phyloP scores from a whole-genome alignment of 768 basidiomycete genomes.

The Agaricus sinodeliciosus region DNA sequence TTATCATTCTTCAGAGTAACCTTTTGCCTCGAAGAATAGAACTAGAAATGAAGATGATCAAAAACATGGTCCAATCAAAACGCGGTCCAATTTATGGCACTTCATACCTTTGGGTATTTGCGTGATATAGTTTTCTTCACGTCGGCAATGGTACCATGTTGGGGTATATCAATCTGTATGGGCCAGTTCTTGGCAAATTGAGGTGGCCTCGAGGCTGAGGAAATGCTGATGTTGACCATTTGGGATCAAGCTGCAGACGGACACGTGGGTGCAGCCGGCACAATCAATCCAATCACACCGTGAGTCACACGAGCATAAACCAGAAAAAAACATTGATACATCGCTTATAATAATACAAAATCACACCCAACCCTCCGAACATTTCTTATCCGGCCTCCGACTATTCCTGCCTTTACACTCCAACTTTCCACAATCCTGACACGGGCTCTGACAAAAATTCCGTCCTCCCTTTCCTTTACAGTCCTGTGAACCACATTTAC shows the following conservation, averaged over 20 bases:
- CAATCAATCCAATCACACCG: too few species aligned
- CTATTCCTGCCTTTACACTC: slow-evolving; percentile 76
- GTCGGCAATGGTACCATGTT: slow-evolving; percentile 55
- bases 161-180: slow-evolving; percentile 37
- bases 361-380: slow-evolving; percentile 47
- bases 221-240: slow-evolving; percentile 47
- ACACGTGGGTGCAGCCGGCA: too few species aligned
- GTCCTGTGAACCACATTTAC: slow-evolving; percentile 75
- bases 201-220: slow-evolving; percentile 38
- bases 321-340: neutral
- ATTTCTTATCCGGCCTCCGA: slow-evolving; percentile 69
- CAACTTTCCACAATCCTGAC: slow-evolving; percentile 79
- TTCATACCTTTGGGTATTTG: slow-evolving; percentile 30
- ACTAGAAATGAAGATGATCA: slow-evolving; percentile 32
- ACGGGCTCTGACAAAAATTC: slow-evolving; percentile 63
- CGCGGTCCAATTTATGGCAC: neutral
- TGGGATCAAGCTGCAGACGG: neutral
- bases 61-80: neutral
- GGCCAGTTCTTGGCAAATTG: slow-evolving; percentile 47
- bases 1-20: slow-evolving; percentile 57
- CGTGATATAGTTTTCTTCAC: slow-evolving; percentile 59
- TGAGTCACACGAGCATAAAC: neutral
- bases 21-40: slow-evolving; percentile 68
- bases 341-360: too few species aligned
- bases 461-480: slow-evolving; percentile 83